phyloP scores from a whole-genome alignment of 140 eudicot species.

The Bidens hawaiensis region DNA sequence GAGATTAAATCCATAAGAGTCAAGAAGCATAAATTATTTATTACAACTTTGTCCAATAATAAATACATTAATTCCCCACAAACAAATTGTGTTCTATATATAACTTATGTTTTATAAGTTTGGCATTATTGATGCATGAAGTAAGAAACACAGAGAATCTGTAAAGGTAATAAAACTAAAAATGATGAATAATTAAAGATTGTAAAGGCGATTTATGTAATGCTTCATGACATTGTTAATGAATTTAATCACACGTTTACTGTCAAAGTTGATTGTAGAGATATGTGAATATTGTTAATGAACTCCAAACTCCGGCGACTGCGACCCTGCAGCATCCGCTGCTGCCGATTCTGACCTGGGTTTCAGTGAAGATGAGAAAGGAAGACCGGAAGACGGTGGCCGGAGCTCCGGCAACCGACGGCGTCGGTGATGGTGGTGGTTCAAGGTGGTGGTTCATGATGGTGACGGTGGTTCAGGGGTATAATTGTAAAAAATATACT shows the following conservation, averaged over 20 bases:
- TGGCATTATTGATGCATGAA: conserved; percentile 36
- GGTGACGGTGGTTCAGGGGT: no score
- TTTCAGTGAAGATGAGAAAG: no score
- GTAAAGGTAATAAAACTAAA: conserved; percentile 36
- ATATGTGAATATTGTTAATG: conserved; percentile 36
- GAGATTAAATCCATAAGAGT: no score
- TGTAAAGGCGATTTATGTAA: conserved; percentile 36
- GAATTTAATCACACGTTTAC: conserved; percentile 40
- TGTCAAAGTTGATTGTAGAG: conserved; percentile 43
- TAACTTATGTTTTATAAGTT: conserved; percentile 15
- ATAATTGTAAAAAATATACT: no score
- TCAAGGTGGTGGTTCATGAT: no score
- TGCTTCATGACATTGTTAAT: conserved; percentile 35
- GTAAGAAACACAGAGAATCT: conserved; percentile 44
- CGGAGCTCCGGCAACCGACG: no score
- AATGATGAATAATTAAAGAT: conserved; percentile 27
- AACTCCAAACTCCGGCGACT: no score
- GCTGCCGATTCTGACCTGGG: no score
- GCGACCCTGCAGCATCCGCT: no score
- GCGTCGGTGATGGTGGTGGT: no score
- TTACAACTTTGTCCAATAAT: neutral
- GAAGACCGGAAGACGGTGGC: no score
- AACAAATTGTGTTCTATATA: neutral
- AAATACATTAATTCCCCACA: conserved; percentile 3
- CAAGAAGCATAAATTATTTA: neutral